These are phyloP conservation scores for Areca catechu DNA, from an alignment of 176 grass and related monocot species.

Conservation along the genomic window DNA sequence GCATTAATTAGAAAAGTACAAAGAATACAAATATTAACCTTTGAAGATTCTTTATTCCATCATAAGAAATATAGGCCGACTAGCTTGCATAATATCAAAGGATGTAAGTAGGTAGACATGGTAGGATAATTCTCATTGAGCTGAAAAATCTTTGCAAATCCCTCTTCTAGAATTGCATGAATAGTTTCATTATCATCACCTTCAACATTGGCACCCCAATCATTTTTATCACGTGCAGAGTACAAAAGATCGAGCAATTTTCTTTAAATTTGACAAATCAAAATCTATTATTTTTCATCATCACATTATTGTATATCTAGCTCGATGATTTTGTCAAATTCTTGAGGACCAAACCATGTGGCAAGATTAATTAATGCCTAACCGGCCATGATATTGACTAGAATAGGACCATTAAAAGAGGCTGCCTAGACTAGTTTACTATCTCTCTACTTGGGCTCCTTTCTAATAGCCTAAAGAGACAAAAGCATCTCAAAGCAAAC, in stretches of 20 bases:
- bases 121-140: constrained; percentile 57
- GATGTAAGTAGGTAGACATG: constrained; percentile 46
- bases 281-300: constrained; percentile 37
- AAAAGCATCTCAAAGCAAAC: constrained; percentile 56
- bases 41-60: constrained; percentile 56
- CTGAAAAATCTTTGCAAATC: constrained; percentile 87
- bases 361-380: constrained; percentile 78
- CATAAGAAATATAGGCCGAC: constrained; percentile 57
- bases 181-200: constrained; percentile 66
- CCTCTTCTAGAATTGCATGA: constrained; percentile 56
- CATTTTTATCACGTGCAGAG: constrained; percentile 56
- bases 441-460: constrained; percentile 50
- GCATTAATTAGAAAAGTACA: too few relatives aligned
- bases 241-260: constrained; percentile 67
- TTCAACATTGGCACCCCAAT: constrained; percentile 37
- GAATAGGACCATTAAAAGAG: too few relatives aligned
- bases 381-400: constrained; percentile 64
- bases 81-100: constrained; percentile 58
- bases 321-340: constrained; percentile 52
- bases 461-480: constrained; percentile 64
- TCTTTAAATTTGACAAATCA: constrained; percentile 43
- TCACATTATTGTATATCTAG: constrained; percentile 30
- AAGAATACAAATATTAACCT: constrained; percentile 27
- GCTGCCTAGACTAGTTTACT: constrained; percentile 47
- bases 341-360: constrained; percentile 67